Conservation (phyloP, 805 yeast genomes). For the Cephaloascus albidus region DNA sequence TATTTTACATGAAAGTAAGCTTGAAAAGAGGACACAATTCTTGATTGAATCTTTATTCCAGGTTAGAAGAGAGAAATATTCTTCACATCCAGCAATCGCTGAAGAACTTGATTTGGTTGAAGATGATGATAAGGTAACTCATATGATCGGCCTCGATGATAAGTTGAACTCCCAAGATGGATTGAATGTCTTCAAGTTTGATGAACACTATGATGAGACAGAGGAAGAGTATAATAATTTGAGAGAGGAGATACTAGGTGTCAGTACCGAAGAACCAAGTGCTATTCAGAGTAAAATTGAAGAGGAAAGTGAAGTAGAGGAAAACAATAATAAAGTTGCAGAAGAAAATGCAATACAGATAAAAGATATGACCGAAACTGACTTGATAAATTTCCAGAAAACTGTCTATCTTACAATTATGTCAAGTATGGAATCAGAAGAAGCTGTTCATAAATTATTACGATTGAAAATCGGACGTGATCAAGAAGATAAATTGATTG, state of each 20-base stretch:
- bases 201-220: conserved; percentile 36
- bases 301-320: conserved; percentile 8
- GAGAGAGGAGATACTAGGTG: conserved; percentile 36
- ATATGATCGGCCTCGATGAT: conserved; percentile 46
- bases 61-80: conserved; percentile 34
- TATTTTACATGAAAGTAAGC: conserved; percentile 45
- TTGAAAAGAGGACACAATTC: conserved; percentile 29
- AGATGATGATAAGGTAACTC: conserved; percentile 51
- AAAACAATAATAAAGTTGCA: conserved; percentile 7
- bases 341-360: conserved; percentile 17
- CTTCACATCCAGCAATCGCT: conserved; percentile 25
- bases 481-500: conserved; percentile 47
- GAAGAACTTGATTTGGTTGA: conserved; percentile 52
- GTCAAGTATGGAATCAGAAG: conserved; percentile 88
- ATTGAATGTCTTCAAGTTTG: conserved; percentile 43
- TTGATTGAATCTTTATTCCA: conserved; percentile 44
- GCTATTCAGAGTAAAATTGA: conserved; percentile 1
- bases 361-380: conserved; percentile 62
- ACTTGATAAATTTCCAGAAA: conserved; percentile 58
- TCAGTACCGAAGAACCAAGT: conserved; percentile 6
- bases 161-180: conserved; percentile 32
- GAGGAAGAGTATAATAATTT: conserved; percentile 39
- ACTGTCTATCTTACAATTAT: conserved; percentile 73
- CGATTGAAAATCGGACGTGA: conserved; percentile 32
- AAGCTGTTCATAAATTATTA: conserved; percentile 80